These are phyloP conservation scores for Botryosphaeria agaves DNA, from an alignment of 2,329 filamentous ascomycete species.

Conservation along the genomic window DNA sequence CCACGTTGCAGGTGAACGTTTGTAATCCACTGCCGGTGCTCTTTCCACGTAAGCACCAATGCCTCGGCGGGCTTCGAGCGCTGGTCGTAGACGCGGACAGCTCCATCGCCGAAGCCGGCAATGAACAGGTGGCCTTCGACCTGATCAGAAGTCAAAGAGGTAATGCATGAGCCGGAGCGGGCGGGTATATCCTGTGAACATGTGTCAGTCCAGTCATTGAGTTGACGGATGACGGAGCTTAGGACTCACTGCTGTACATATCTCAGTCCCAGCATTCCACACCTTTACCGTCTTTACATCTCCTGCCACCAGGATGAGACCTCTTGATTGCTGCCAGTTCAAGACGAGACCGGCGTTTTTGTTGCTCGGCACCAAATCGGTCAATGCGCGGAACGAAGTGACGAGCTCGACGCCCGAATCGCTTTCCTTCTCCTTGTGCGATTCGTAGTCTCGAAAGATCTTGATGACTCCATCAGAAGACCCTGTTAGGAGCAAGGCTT, in stretches of 20 bases:
- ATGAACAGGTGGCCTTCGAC: conserved; percentile 95
- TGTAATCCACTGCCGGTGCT: conserved; percentile 89
- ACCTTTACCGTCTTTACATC: conserved; percentile 91
- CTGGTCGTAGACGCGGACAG: conserved; percentile 85
- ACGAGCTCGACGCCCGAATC: too few relatives aligned
- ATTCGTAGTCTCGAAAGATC: conserved; percentile 84
- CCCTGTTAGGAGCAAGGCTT: conserved; percentile 84
- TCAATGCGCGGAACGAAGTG: conserved; percentile 78
- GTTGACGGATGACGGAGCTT: conserved; percentile 1
- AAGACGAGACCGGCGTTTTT: conserved; percentile 92
- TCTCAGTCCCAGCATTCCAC: conserved; percentile 89
- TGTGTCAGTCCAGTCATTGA: conserved; percentile 1
- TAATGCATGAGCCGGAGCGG: conserved; percentile 87
- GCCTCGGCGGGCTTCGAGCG: conserved; percentile 67
- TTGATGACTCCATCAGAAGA: conserved; percentile 90
- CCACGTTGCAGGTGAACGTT: conserved; percentile 95
- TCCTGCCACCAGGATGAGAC: conserved; percentile 84
- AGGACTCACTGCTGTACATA: conserved; percentile 52
- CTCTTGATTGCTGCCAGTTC: conserved; percentile 97
- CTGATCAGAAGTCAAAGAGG: conserved; percentile 88
- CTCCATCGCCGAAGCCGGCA: conserved; percentile 90
- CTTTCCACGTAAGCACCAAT: conserved; percentile 95
- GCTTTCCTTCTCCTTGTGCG: conserved; percentile 43
- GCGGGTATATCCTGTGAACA: conserved; percentile 62
- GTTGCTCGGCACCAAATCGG: conserved; percentile 84